Evolutionary conservation across 2,329 filamentous ascomycete genomes (phyloP).

Genomic region (Lanzia echinophila): DNA sequence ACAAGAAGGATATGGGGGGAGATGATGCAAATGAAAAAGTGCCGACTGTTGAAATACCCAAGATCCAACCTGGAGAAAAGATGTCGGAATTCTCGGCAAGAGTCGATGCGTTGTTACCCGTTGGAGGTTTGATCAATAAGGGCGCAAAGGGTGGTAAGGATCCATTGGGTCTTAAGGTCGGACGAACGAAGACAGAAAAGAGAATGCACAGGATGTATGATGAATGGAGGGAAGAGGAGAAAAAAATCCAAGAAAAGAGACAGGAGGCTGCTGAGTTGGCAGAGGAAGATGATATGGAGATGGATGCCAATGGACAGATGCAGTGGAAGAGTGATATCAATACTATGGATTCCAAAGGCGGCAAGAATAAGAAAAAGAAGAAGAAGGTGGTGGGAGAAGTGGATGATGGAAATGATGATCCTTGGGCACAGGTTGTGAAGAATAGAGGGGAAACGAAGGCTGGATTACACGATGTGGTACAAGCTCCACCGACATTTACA

Average conservation of each 20-base stretch:
- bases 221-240: slow-evolving; percentile 66
- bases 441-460: slow-evolving; percentile 25
- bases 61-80: slow-evolving; percentile 76
- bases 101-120: slow-evolving; percentile 77
- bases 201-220: slow-evolving; percentile 75
- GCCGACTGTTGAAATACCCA: slow-evolving; percentile 42
- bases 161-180: slow-evolving; percentile 57
- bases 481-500: slow-evolving; percentile 29
- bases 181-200: slow-evolving; percentile 75
- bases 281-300: slow-evolving; percentile 27
- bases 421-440: slow-evolving; percentile 28
- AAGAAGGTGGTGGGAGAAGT: slow-evolving; percentile 38
- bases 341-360: slow-evolving; percentile 31
- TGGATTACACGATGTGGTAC: slow-evolving; percentile 34
- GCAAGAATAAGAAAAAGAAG: slow-evolving; percentile 22
- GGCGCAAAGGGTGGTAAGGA: slow-evolving; percentile 54
- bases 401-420: slow-evolving; percentile 31
- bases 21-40: slow-evolving; percentile 14
- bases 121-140: slow-evolving; percentile 63
- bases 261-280: slow-evolving; percentile 26
- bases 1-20: slow-evolving; percentile 14
- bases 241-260: slow-evolving; percentile 36
- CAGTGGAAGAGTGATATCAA: slow-evolving; percentile 57
- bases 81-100: slow-evolving; percentile 74
- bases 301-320: slow-evolving; percentile 32